Base-by-base conservation (phyloP, 805 yeast genomes). In the Crinitomyces ghanaensis region DNA sequence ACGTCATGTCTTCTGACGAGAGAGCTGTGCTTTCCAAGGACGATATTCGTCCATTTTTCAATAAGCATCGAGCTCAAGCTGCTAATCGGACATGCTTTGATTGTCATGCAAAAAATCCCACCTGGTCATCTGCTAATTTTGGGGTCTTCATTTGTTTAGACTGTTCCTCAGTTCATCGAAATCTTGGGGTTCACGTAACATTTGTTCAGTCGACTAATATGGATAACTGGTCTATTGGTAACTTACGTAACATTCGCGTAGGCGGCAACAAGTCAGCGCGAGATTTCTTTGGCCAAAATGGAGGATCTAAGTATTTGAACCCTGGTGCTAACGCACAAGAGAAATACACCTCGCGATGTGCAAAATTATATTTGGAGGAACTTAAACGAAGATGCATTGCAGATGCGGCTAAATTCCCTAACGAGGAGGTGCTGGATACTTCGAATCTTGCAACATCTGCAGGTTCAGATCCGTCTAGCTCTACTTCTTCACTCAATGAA, bases 121-220 rank as follows among this genome's bases (percentile, higher is more conserved):
- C 97, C 0, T 91, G 98, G 98, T 83, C 98, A 3, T 88, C 97
- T 9, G 85, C 88, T 35, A 95, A 97, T 9, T 88, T 83, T 58
- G 98, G 96, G 36, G 81, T 86, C 33, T 71, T 86, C 54, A 62
- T 91, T 38, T 91, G 98, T 63, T 68, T 86, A 40, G 94, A 91
- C 56, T 91, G 98, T 58, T 81, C 95, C 34, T 86, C 97, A 3
- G 84, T 80, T 33, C 98, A 91, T 63, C 74, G 98, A 58, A 85
- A 85, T 56, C 60, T 91, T 60, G 98, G 98, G 39, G 96, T 86
- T 24, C 98, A 91, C 56, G 77, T 91, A 49, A 74, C 96, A 24
- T 91, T 91, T 63, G 97, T 91, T 38, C 83, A 85, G 55, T 83
- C 95, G 19, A 73, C 91, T 19, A 81, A 77, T 44, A 67, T 91